A percentile compares a stretch with the other conserved stretches of the same genome.
Conservation (phyloP, 495 filamentous ascomycete species). For the Hapsidospora chrysogenum region DNA sequence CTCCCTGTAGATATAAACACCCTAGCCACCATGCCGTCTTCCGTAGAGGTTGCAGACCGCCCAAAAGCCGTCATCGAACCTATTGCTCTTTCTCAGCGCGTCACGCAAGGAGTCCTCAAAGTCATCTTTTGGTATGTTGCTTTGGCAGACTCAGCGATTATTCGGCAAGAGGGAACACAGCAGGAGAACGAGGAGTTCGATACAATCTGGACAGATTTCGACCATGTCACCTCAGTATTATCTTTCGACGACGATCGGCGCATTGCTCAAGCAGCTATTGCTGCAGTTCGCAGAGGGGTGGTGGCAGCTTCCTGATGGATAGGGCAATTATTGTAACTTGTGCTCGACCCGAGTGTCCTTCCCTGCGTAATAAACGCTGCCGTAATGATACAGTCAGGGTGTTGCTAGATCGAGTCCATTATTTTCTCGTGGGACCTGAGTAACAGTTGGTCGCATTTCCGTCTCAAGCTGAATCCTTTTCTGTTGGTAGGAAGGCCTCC, state of each 20-base stretch:
- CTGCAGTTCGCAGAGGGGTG: neutral
- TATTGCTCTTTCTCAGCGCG: neutral
- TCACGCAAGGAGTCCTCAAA: neutral
- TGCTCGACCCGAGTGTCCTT: too few species aligned
- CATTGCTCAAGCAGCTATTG: neutral
- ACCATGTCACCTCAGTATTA: neutral
- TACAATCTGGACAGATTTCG: neutral
- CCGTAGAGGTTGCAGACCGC: neutral
- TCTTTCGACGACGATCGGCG: neutral
- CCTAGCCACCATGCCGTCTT: neutral
- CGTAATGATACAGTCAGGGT: too few species aligned
- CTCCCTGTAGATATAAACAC: neutral
- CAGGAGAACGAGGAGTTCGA: neutral
- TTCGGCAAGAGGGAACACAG: neutral
- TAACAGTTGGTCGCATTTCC: too few species aligned
- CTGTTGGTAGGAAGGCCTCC: too few species aligned
- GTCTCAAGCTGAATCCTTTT: too few species aligned
- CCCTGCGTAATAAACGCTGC: too few species aligned
- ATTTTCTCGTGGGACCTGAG: too few species aligned
- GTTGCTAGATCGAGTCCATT: too few species aligned
- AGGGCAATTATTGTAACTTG: too few species aligned
- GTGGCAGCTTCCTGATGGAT: too few species aligned
- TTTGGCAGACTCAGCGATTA: neutral
- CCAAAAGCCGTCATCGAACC: neutral
- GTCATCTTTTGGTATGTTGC: neutral